A percentile compares a stretch with the other conserved stretches of the same genome.
Conservation (phyloP, 2,329 filamentous ascomycete species). For the Beauveria asiatica region DNA sequence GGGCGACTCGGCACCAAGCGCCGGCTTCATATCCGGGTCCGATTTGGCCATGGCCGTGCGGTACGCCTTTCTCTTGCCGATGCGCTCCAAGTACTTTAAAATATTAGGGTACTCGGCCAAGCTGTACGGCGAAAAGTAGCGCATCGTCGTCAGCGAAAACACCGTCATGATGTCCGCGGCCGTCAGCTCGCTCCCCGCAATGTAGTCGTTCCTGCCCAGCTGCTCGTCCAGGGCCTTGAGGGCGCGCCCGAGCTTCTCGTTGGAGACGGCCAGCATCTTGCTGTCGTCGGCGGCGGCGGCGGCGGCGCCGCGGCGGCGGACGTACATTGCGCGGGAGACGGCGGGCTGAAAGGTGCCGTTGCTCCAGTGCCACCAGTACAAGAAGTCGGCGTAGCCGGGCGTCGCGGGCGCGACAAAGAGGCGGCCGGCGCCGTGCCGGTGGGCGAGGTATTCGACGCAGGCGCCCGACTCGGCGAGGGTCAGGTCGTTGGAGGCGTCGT, state of each 20-base stretch:
- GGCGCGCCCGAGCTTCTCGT: conserved; percentile 22
- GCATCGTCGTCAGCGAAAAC: conserved; percentile 52
- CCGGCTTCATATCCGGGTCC: conserved; percentile 36
- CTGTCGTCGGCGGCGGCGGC: conserved; percentile 16
- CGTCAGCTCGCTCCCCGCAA: conserved; percentile 54
- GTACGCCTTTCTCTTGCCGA: conserved; percentile 37
- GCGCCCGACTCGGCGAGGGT: conserved; percentile 52
- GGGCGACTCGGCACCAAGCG: conserved; percentile 19
- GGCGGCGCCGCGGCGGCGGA: conserved; percentile 15
- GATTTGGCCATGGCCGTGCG: conserved; percentile 37
- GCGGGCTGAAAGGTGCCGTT: conserved; percentile 36
- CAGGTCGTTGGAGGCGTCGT: conserved; percentile 41
- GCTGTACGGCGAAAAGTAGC: conserved; percentile 39
- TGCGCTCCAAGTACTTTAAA: conserved; percentile 35
- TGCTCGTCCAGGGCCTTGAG: conserved; percentile 37
- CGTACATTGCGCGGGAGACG: conserved; percentile 29
- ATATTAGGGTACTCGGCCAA: conserved; percentile 34
- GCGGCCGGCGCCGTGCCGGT: conserved; percentile 40
- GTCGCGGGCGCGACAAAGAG: conserved; percentile 37
- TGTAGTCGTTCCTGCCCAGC: conserved; percentile 39
- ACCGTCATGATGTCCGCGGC: conserved; percentile 58
- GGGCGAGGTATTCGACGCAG: conserved; percentile 52
- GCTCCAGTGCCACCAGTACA: conserved; percentile 57
- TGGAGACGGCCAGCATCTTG: conserved; percentile 20
- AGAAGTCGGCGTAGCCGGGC: conserved; percentile 47